Evolutionary conservation across 192 early-diverging fungal genomes (phyloP), one percentile per base, ranked within the genome.

Genomic region (Coemansia javaensis): DNA sequence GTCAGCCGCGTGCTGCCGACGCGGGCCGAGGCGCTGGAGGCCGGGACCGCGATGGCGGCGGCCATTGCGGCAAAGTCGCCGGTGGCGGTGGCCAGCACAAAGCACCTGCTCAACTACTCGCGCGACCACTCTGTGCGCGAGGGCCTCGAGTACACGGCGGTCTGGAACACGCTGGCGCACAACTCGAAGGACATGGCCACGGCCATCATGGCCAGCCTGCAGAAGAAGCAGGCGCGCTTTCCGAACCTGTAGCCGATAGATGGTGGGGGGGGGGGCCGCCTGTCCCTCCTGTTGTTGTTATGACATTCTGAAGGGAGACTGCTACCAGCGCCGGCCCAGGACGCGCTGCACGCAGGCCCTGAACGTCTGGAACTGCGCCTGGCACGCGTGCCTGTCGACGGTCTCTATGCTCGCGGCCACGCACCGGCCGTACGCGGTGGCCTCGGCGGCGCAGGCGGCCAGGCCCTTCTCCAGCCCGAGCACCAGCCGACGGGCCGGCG

Each of bases 61-160:
- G 16, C 77, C 10, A 94, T 99, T 77, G 90, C 90, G 10, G 41
- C 73, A 17, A 97, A 99, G 73, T 89, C 89, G 15, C 96, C 96
- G 9, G 80, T 95, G 18, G 94, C 91, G 13, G 65, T 82, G 14
- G 50, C 79, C 80, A 30, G 28, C 28, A 30, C 28, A 30, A 30
- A 30, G 28, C 28, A 30, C 28, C 28, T 30, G 28, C 28, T 98
- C 38, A 93, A 90, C 59, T 90, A 87, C 66, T 88, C 90, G 28
- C 87, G 93, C 45, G 93, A 99, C 65, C 96, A 99, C 56, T 78
- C 84, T 7, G 87, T 94, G 0, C 77, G 79, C 30, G 93, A 99
- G 61, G 89, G 90, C 23, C 77, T 99, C 24, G 75, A 81, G 11
- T 94, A 97, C 63, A 87, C 83, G 23, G 85, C 82, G 24, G 61